Evolutionary conservation across 495 filamentous ascomycete species (phyloP), one percentile per base, ranked within the genome.

Genomic region (Podospora didyma): DNA sequence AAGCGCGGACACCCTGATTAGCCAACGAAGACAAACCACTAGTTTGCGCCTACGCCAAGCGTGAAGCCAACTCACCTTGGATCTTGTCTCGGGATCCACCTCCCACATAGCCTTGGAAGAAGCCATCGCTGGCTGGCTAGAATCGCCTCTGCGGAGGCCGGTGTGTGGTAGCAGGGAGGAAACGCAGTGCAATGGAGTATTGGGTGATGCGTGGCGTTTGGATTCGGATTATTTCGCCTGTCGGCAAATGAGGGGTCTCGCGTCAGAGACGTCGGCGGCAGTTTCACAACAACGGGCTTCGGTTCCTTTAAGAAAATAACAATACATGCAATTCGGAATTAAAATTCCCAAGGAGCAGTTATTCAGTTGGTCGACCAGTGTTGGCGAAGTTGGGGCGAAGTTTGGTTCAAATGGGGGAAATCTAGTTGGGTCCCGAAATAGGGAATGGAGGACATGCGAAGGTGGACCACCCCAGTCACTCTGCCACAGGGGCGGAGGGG

Each of bases 81-180:
- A 86, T 74, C 89, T 85, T 34, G 92, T 96, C 76, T 96, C 92
- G 19, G 93, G 92, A 74, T 97, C 93, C 59, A 97, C 92, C 72
- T 97, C 93, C 93, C 93, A 97, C 89, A 95, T 92, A 67, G 74
- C 79, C 54, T 77, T 79, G 51, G 76, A 71, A n/a, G n/a, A n/a
- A 34, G 74, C 70, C 75, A 78, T 78, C n/a, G n/a, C n/a, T n/a
- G 48, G 60, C 47, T 58, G 53, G 61, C 49, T 54, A 53, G 16
- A 45, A 49, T 46, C 44, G 46, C 42, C 54, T 56, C 42, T 35
- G 61, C 4, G 26, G 26, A 31, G 16, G 56, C 54, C 55, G 55
- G 58, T 5, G 23, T 61, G 50, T 39, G 26, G n/a, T 2, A 14
- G 5, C 39, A 42, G 2, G 12, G 45, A 34, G 41, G 31, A 51